A percentile compares a stretch with the other conserved stretches of the same genome.
These are phyloP conservation scores for Zelopaecilomyces penicillatus DNA, from an alignment of 2,329 filamentous ascomycete genomes.

Conservation along the genomic window DNA sequence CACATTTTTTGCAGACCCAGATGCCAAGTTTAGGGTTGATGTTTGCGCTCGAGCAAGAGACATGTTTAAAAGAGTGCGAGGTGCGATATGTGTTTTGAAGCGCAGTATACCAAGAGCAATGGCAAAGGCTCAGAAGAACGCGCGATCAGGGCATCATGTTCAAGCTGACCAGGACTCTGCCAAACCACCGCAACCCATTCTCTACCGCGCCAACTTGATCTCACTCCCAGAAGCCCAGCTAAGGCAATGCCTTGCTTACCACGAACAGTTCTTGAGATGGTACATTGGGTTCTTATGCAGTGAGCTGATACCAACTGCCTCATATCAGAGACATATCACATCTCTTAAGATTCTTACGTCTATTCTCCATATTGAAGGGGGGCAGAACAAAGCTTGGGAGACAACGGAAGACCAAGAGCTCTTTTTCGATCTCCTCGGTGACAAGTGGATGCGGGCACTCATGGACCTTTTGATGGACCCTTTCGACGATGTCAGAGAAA, in stretches of 20 bases:
- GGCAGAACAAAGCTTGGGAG: conserved; percentile 34
- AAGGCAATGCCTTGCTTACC: conserved; percentile 36
- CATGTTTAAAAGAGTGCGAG: conserved; percentile 67
- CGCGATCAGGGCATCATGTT: conserved; percentile 3
- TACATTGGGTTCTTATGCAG: conserved; percentile 63
- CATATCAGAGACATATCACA: conserved; percentile 83
- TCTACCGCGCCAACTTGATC: conserved; percentile 32
- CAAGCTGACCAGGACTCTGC: conserved; percentile 4
- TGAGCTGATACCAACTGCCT: conserved; percentile 72
- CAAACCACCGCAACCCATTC: conserved; percentile 16
- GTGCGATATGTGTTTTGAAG: conserved; percentile 50
- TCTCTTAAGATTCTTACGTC: conserved; percentile 63
- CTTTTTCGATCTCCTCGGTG: conserved; percentile 36
- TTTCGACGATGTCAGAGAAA: conserved; percentile 79
- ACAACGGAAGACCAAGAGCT: conserved; percentile 29
- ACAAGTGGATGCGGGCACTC: conserved; percentile 52
- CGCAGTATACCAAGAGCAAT: conserved; percentile 31
- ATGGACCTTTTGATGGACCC: conserved; percentile 79
- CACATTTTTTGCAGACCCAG: conserved; percentile 71
- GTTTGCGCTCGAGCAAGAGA: conserved; percentile 65
- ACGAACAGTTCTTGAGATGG: conserved; percentile 61
- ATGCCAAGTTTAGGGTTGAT: conserved; percentile 79
- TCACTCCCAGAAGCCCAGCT: conserved; percentile 30
- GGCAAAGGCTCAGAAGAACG: conserved; percentile 27
- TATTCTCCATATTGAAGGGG: conserved; percentile 62